phyloP scores from a whole-genome alignment of 1,139 yeast species.

The Debaryomycetaceae sp. region DNA sequence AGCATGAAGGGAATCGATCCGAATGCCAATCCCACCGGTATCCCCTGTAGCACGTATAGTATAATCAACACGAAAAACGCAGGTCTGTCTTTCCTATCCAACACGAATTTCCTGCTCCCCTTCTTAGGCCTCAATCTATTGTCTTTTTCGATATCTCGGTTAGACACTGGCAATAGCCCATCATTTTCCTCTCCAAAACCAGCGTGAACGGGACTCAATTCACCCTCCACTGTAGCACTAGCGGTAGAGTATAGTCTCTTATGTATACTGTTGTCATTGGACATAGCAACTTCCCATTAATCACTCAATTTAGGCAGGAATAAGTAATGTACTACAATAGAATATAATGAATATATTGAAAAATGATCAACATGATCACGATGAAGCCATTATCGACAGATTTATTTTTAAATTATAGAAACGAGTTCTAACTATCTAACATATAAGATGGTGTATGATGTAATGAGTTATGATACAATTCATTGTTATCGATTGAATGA shows the following conservation, averaged over 20 bases:
- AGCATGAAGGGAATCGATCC: slow-evolving; percentile 93
- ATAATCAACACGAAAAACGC: slow-evolving; percentile 71
- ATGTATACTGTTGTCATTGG: slow-evolving; percentile 2
- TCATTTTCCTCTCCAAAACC: slow-evolving; percentile 31
- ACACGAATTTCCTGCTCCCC: slow-evolving; percentile 6
- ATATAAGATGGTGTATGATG: not conserved
- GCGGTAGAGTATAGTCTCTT: not conserved
- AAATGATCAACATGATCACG: no score
- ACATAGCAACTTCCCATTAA: not conserved
- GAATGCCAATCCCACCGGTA: slow-evolving; percentile 93
- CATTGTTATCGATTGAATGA: not conserved
- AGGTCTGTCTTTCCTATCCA: slow-evolving; percentile 52
- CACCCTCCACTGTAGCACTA: slow-evolving; percentile 5
- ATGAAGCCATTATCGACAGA: not conserved
- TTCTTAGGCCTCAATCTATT: slow-evolving; percentile 8
- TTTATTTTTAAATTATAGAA: not conserved
- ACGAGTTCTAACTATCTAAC: not conserved
- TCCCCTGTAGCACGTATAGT: slow-evolving; percentile 83
- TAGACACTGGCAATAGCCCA: slow-evolving; percentile 32
- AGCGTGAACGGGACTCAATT: slow-evolving; percentile 18
- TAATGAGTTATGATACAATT: slow-evolving; percentile 3
- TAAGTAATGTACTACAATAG: no score
- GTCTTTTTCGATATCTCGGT: slow-evolving; percentile 19
- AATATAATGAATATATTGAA: no score
- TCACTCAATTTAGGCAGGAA: not conserved